Evolutionary conservation across 2,329 filamentous ascomycete genomes (phyloP), one percentile per base, ranked within the genome.

Genomic region (Aureobasidium mangrovei): DNA sequence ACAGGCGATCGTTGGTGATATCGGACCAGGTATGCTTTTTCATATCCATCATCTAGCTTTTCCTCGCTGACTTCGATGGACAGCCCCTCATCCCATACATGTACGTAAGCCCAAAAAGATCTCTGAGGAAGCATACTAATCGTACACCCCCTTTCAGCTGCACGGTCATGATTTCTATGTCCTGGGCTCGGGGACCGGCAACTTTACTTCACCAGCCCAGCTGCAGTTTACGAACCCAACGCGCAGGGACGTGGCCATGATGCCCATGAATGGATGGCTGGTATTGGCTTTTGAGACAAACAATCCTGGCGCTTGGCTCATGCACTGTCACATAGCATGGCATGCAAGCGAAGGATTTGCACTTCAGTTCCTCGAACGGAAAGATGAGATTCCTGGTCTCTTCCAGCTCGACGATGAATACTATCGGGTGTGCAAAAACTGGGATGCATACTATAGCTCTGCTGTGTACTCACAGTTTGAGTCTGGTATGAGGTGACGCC

Each of bases 221-320:
- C 56, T 68, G 33, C 48, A 32, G 10, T 56, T 67, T n/a, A 66
- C 67, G 53, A 72, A 72, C 55, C 71, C 71, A 2, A 61, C 67
- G 2, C 62, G 71, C 4, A 61, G 71, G 24, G 71, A 74, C 57
- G 65, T 67, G 4, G 68, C 69, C 1, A 67, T 70, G 65, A 59
- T 73, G 28, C 64, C 65, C 2, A 61, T 61, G 1, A 61, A 59
- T 48, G 70, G 71, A 1, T 72, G 68, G 61, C 56, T 74, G 47
- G 66, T 71, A 7, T 47, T 74, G 18, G 71, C 71, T 24, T 73
- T 71, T 59, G 59, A 64, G 53, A 68, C 66, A 32, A 67, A 73
- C 55, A 74, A 74, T 58, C 70, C 71, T 2, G 71, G 71, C 3
- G 64, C 69, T 1, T 74, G 71, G 71, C n/a, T 39, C 9, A 10